Percentiles rank a stretch among this genome's conserved stretches.
These are phyloP conservation scores for Plasmodium cynomolgi DNA, from an alignment of 169 alveolate species.

Conservation along the genomic window DNA sequence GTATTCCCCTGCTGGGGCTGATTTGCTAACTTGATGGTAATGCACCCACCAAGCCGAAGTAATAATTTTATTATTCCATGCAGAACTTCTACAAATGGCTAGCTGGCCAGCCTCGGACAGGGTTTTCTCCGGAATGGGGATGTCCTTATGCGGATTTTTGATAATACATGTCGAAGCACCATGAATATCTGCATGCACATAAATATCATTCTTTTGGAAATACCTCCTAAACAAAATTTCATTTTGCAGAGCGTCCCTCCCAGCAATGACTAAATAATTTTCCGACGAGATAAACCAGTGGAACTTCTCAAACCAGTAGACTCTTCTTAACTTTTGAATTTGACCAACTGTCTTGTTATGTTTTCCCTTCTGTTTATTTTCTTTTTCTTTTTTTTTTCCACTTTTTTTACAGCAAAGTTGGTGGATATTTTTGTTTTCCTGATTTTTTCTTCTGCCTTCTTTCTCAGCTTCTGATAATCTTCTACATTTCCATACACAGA, in stretches of 20 bases:
- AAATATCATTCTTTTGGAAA: conserved; percentile 92
- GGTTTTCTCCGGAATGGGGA: conserved; percentile 86
- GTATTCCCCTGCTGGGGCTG: conserved; percentile 97
- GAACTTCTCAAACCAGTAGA: conserved; percentile 98
- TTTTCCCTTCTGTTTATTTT: conserved; percentile 75
- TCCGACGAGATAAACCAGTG: conserved; percentile 96
- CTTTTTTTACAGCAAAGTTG: conserved; percentile 91
- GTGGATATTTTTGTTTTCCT: conserved; percentile 91
- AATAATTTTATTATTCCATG: conserved; percentile 95
- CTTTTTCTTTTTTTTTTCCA: conserved; percentile 90
- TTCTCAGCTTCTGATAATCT: conserved; percentile 88
- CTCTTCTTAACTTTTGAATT: conserved; percentile 87
- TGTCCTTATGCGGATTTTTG: conserved; percentile 90
- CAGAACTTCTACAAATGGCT: conserved; percentile 93
- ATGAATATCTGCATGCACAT: conserved; percentile 97
- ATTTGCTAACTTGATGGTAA: conserved; percentile 95
- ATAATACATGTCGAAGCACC: conserved; percentile 98
- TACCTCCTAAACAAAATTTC: conserved; percentile 95
- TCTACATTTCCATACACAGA: conserved; percentile 91
- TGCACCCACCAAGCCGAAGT: conserved; percentile 97
- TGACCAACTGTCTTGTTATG: conserved; percentile 51
- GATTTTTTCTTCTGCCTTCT: conserved; percentile 89
- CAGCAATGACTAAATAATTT: conserved; percentile 87
- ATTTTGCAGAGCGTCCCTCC: conserved; percentile 95
- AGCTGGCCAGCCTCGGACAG: conserved; percentile 89